These are phyloP conservation scores for Microstegium vimineum DNA, from an alignment of 176 grass and related monocot genomes.

Conservation along the genomic window DNA sequence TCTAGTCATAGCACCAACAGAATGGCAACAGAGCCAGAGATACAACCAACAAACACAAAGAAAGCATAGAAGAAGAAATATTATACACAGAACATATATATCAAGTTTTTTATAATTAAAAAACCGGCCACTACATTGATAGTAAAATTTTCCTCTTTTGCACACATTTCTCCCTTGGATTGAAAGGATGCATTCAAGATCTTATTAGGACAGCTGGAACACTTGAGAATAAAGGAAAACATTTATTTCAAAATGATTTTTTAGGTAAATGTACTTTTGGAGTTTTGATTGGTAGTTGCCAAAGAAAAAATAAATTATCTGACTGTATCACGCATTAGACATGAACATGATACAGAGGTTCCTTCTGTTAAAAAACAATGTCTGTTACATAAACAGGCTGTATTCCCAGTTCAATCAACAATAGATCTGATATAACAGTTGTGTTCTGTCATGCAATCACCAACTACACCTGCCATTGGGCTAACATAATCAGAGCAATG, in stretches of 20 bases:
- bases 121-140: too few relatives aligned
- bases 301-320: slow-evolving; percentile 2
- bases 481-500: not conserved
- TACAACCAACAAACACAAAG: not conserved
- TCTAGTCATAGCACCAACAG: not conserved
- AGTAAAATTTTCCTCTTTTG: not conserved
- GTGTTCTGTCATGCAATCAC: not conserved
- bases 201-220: not conserved
- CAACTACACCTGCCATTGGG: not conserved
- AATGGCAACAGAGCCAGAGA: not conserved
- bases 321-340: not conserved
- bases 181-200: not conserved
- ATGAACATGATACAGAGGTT: not conserved
- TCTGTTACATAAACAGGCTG: not conserved
- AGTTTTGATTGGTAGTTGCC: not conserved
- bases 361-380: not conserved
- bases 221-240: not conserved
- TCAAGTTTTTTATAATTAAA: not conserved
- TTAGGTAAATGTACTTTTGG: not conserved
- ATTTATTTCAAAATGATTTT: not conserved
- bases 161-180: not conserved
- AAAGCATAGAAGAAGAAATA: not conserved
- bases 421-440: not conserved
- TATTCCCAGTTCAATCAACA: not conserved
- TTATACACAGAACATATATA: not conserved